Evolutionary conservation across 495 filamentous ascomycete genomes (phyloP).

Genomic region (Talaromyces borbonicus): DNA sequence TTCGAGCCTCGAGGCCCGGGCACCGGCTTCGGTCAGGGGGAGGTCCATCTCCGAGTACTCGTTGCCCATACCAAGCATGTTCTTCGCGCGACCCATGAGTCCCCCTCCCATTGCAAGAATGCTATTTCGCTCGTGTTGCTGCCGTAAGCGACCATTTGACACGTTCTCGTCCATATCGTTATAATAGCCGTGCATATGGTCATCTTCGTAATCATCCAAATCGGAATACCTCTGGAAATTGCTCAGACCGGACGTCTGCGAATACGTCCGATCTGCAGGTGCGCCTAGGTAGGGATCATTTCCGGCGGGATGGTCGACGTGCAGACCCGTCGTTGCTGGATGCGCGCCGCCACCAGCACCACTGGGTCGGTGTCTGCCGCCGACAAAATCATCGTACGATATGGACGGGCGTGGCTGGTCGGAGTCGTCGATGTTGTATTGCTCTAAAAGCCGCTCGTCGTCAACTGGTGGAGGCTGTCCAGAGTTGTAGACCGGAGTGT

Average conservation of each 20-base stretch:
- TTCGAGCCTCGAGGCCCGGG: slow-evolving; percentile 32
- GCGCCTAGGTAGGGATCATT: slow-evolving; percentile 38
- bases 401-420: slow-evolving; percentile 70
- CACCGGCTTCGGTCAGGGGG: slow-evolving; percentile 74
- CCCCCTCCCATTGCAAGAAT: slow-evolving; percentile 79
- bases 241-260: slow-evolving; percentile 70
- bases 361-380: slow-evolving; percentile 43
- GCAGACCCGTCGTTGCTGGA: slow-evolving; percentile 14
- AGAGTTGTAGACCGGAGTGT: slow-evolving; percentile 58
- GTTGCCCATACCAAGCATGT: slow-evolving; percentile 81
- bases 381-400: slow-evolving; percentile 93
- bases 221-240: slow-evolving; percentile 91
- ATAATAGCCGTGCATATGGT: slow-evolving; percentile 53
- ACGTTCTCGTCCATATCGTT: slow-evolving; percentile 44
- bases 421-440: slow-evolving; percentile 57
- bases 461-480: slow-evolving; percentile 62
- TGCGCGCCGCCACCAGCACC: slow-evolving; percentile 33
- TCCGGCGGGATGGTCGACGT: slow-evolving; percentile 22
- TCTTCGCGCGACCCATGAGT: slow-evolving; percentile 74
- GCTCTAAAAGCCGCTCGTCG: slow-evolving; percentile 65
- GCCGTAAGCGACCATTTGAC: slow-evolving; percentile 40
- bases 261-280: slow-evolving; percentile 48
- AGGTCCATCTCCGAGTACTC: slow-evolving; percentile 98
- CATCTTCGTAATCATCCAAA: slow-evolving; percentile 73
- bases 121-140: slow-evolving; percentile 71